These are phyloP conservation scores for Rhynchosporium graminicola DNA, from an alignment of 2,329 filamentous ascomycete species.

Conservation along the genomic window DNA sequence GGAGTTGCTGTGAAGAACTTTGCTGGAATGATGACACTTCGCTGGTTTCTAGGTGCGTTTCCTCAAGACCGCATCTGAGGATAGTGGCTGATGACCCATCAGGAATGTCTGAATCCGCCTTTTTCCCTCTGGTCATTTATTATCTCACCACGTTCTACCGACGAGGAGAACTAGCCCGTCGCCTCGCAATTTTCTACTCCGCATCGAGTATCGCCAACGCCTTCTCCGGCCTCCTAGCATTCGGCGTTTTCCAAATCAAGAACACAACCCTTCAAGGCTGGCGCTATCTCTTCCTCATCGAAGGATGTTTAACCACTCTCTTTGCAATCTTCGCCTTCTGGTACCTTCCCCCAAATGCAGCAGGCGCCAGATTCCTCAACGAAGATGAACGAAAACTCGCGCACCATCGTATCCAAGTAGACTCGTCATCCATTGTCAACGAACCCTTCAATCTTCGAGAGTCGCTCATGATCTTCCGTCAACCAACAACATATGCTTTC, in stretches of 20 bases:
- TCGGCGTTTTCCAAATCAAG: constrained; percentile 54
- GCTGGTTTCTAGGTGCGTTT: constrained; percentile 63
- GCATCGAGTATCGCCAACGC: constrained; percentile 73
- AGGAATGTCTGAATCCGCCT: constrained; percentile 62
- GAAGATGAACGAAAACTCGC: constrained; percentile 40
- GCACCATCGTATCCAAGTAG: constrained; percentile 45
- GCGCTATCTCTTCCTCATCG: constrained; percentile 55
- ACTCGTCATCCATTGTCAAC: constrained; percentile 64
- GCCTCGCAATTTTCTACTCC: constrained; percentile 74
- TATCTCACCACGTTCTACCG: constrained; percentile 67
- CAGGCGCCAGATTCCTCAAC: constrained; percentile 38
- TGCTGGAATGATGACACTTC: constrained; percentile 63
- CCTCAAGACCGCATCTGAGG: not conserved
- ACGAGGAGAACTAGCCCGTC: constrained; percentile 68
- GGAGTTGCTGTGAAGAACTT: constrained; percentile 59
- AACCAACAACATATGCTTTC: constrained; percentile 47
- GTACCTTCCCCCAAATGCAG: constrained; percentile 41
- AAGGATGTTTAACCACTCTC: constrained; percentile 33
- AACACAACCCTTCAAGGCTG: constrained; percentile 50
- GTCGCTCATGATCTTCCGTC: constrained; percentile 52
- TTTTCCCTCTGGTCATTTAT: constrained; percentile 66
- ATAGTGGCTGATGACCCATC: constrained; percentile 10
- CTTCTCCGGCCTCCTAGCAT: constrained; percentile 48
- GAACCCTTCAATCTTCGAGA: constrained; percentile 55
- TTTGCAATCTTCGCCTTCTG: constrained; percentile 42